Percentiles rank a stretch among this genome's conserved stretches.
Conservation (phyloP, 2,329 filamentous ascomycete species). For the Elsinoe ampelina region DNA sequence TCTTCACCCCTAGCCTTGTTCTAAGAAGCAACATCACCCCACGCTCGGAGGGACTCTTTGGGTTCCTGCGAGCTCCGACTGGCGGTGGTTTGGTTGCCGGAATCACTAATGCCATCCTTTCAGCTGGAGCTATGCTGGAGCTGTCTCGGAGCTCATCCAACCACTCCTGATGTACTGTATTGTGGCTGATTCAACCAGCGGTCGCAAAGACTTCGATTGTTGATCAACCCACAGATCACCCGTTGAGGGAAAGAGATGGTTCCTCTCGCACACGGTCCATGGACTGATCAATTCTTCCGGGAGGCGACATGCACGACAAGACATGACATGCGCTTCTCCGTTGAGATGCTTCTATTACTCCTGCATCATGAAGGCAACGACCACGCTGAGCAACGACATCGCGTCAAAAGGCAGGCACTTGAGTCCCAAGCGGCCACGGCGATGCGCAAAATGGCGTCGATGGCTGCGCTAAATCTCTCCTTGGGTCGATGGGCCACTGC, state of each 20-base stretch:
- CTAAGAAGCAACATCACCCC: not conserved
- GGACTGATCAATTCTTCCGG: not conserved
- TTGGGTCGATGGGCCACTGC: constrained; percentile 2
- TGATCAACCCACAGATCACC: not conserved
- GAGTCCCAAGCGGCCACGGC: not conserved
- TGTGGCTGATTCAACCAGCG: no score
- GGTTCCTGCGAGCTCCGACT: no score
- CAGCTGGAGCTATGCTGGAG: no score
- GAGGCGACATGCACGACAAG: not conserved
- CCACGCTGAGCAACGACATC: not conserved
- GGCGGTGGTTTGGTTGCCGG: no score
- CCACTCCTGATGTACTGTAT: no score
- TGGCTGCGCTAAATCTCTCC: constrained; percentile 6
- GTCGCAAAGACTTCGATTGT: not conserved
- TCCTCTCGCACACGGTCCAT: not conserved
- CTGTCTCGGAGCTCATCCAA: no score
- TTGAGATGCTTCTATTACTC: not conserved
- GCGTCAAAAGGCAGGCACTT: not conserved
- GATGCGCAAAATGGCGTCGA: not conserved
- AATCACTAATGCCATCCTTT: no score
- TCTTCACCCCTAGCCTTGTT: not conserved
- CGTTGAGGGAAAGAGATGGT: not conserved
- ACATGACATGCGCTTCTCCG: not conserved
- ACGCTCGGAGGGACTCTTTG: no score
- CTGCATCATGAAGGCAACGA: constrained; percentile 1